Percentiles rank a stretch among this genome's conserved stretches.
phyloP scores from a whole-genome alignment of 2,329 filamentous ascomycete genomes.

The Aureobasidium musti region DNA sequence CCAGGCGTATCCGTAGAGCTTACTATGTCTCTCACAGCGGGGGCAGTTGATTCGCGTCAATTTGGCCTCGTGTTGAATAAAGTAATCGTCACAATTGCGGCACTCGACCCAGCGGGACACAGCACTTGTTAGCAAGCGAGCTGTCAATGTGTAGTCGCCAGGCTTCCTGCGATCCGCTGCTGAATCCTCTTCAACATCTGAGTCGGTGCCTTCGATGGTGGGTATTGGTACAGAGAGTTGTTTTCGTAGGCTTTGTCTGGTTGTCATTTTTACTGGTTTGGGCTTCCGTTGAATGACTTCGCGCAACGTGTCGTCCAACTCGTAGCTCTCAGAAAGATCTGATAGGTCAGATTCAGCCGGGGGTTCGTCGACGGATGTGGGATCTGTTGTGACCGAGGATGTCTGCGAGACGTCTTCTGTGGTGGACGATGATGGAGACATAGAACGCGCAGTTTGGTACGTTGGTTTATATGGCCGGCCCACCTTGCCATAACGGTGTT shows the following conservation, averaged over 20 bases:
- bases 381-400: constrained; percentile 31
- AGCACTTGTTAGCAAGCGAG: constrained; percentile 72
- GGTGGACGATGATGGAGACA: constrained; percentile 30
- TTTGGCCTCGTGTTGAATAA: constrained; percentile 87
- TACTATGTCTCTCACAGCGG: constrained; percentile 91
- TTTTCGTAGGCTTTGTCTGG: constrained; percentile 31
- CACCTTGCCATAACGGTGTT: constrained; percentile 22
- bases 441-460: constrained; percentile 27
- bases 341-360: constrained; percentile 42
- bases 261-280: constrained; percentile 28
- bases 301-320: constrained; percentile 44
- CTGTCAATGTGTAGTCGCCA: constrained; percentile 73
- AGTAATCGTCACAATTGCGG: constrained; percentile 76
- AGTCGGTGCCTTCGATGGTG: constrained; percentile 36
- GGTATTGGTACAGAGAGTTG: constrained; percentile 33
- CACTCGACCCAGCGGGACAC: constrained; percentile 85
- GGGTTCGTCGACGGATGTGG: constrained; percentile 30
- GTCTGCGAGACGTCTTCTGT: constrained; percentile 30
- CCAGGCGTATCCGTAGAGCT: constrained; percentile 93
- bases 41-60: constrained; percentile 83
- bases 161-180: constrained; percentile 42
- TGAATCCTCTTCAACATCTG: constrained; percentile 8
- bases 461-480: constrained; percentile 1
- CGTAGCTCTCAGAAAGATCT: constrained; percentile 44
- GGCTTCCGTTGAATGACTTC: constrained; percentile 43